Evolutionary conservation across 495 filamentous ascomycete genomes (phyloP), one percentile per base, ranked within the genome.

Genomic region (Penicillium maclennaniae): DNA sequence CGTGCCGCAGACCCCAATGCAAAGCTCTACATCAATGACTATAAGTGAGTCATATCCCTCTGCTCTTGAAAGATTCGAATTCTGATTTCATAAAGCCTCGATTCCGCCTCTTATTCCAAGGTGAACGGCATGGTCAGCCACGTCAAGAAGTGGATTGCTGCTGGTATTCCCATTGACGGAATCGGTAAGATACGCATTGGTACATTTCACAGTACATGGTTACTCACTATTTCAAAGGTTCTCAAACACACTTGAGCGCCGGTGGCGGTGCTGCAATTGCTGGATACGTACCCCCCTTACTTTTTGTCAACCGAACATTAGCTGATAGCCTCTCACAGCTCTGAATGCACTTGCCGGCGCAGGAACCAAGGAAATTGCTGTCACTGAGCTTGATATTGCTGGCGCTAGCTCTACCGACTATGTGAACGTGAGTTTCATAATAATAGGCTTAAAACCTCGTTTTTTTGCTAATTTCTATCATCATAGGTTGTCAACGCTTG

Each of bases 121-220:
- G 81, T 79, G 27, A 73, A 58, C 25, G 85, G 83, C 47, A 83
- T 89, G 78, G 77, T 83, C 40, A 67, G 53, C 40, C 72, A 85
- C 60, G 86, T 88, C 63, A 80, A 79, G 69, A 80, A 83, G 58
- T 88, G 86, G 83, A 60, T 85, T 40, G 73, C 78, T 10, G 76
- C 70, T 10, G 86, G 86, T 53, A 69, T 86, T 28, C 85, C 86
- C 43, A 89, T 89, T 65, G 86, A 90, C 65, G 86, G 87, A 56
- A 87, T 90, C 48, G 80, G 80, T 64, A 62, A 61, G 59, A 36
- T 6, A 23, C 23, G 0, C 21, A 43, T 45, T 2, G 38, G 8
- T 16, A 2, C 12, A 26, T 44, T 6, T 17, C 9, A 36, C 39
- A 0, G 14, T 15, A 14, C 20, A 15, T 23, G 23, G 49, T 50